Evolutionary conservation across 2,329 filamentous ascomycete species (phyloP).

Genomic region (Diplocarpon rosae): DNA sequence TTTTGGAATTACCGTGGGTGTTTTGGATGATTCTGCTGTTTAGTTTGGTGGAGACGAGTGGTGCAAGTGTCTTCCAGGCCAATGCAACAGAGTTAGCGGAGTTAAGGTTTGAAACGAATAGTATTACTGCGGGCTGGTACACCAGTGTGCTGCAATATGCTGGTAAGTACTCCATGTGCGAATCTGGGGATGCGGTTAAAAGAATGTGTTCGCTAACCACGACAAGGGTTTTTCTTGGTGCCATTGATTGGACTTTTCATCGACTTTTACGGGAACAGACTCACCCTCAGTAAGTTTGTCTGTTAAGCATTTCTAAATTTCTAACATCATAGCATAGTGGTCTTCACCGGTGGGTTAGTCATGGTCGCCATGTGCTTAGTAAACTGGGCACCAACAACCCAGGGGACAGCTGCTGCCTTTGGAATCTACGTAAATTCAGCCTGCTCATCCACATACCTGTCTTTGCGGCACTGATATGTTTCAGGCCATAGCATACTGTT

Average conservation of each 20-base stretch:
- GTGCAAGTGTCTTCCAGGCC: conserved; percentile 40
- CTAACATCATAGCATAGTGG: conserved; percentile 18
- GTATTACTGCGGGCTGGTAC: conserved; percentile 50
- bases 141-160: conserved; percentile 44
- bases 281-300: conserved; percentile 31
- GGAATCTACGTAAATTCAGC: conserved; percentile 35
- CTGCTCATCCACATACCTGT: background rate
- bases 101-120: conserved; percentile 43
- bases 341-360: conserved; percentile 38
- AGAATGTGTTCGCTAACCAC: background rate
- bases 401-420: conserved; percentile 47
- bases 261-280: conserved; percentile 43
- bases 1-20: conserved; percentile 46
- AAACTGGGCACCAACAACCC: conserved; percentile 37
- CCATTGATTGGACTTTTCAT: conserved; percentile 44
- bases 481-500: conserved; percentile 38
- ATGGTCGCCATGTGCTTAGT: conserved; percentile 42
- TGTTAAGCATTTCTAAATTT: background rate
- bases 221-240: conserved; percentile 43
- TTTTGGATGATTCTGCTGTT: conserved; percentile 47
- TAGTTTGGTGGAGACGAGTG: conserved; percentile 47
- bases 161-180: conserved; percentile 20
- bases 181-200: background rate
- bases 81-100: conserved; percentile 52
- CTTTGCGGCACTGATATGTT: background rate